phyloP scores from a whole-genome alignment of 306 rosid genomes.

The Vigna angularis region DNA sequence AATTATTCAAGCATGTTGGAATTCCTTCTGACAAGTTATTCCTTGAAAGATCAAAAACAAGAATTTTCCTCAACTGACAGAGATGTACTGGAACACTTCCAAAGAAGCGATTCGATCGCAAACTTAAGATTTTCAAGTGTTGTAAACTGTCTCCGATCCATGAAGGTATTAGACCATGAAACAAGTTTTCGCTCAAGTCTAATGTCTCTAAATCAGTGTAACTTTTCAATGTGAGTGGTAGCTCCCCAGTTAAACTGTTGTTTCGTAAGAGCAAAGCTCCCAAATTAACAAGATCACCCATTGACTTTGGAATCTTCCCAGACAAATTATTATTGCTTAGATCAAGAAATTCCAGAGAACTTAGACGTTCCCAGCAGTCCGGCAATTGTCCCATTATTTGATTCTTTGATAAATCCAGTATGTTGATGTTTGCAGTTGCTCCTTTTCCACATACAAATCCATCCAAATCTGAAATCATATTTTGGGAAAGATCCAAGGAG shows the following conservation, averaged over 20 bases:
- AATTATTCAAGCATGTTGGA: slow-evolving; percentile 6
- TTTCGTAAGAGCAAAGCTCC: not conserved
- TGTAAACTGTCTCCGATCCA: slow-evolving; percentile 28
- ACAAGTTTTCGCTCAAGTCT: not conserved
- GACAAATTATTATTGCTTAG: not conserved
- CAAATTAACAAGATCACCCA: not conserved
- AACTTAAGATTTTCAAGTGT: not conserved
- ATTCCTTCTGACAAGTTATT: not conserved
- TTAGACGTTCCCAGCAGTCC: not conserved
- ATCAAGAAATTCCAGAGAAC: not conserved
- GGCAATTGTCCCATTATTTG: not conserved
- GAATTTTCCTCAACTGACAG: not conserved
- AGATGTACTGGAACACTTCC: not conserved
- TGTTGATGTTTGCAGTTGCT: not conserved
- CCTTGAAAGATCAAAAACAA: not conserved
- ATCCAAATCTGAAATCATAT: not conserved
- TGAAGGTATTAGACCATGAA: not conserved
- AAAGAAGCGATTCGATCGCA: not conserved
- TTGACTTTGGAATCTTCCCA: not conserved
- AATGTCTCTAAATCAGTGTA: not conserved
- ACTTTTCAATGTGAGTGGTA: not conserved
- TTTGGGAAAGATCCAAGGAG: not conserved
- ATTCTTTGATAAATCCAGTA: not conserved
- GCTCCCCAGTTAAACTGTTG: not conserved
- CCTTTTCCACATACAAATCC: not conserved